Conservation (phyloP, 306 rosid species). For the Acmispon strigosus region DNA sequence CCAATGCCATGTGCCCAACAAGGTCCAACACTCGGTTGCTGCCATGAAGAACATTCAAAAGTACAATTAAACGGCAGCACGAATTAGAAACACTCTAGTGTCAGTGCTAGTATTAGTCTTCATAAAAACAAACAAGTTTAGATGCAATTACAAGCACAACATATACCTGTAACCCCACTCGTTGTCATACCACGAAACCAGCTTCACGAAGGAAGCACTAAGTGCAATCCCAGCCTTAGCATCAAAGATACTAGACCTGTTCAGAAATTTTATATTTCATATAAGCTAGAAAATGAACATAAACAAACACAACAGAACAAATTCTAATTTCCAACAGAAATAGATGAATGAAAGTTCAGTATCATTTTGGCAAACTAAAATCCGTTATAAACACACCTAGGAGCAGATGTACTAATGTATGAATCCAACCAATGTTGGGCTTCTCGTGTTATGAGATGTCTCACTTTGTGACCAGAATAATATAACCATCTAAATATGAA, state of each 20-base stretch:
- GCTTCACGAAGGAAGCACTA: slow-evolving; percentile 63
- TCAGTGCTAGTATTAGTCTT: background rate
- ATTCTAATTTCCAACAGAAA: background rate
- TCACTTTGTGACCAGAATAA: background rate
- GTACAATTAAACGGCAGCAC: background rate
- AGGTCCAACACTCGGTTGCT: slow-evolving; percentile 98
- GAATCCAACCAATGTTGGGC: background rate
- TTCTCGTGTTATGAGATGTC: background rate
- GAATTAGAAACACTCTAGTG: background rate
- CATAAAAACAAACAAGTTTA: background rate
- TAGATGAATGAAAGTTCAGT: background rate
- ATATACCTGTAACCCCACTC: slow-evolving; percentile 98
- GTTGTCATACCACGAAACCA: slow-evolving; percentile 94
- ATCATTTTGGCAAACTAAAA: background rate
- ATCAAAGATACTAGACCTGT: slow-evolving; percentile 93
- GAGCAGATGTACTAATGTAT: background rate
- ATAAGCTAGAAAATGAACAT: background rate
- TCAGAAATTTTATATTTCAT: background rate
- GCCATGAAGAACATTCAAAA: slow-evolving; percentile 18
- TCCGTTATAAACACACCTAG: background rate
- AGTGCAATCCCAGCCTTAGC: slow-evolving; percentile 98
- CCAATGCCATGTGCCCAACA: slow-evolving; percentile 89
- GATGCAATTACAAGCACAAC: background rate
- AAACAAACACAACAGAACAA: background rate
- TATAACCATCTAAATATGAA: background rate